These are phyloP conservation scores for Fraxinus pennsylvanica DNA, from an alignment of 257 asterid species.

Conservation along the genomic window DNA sequence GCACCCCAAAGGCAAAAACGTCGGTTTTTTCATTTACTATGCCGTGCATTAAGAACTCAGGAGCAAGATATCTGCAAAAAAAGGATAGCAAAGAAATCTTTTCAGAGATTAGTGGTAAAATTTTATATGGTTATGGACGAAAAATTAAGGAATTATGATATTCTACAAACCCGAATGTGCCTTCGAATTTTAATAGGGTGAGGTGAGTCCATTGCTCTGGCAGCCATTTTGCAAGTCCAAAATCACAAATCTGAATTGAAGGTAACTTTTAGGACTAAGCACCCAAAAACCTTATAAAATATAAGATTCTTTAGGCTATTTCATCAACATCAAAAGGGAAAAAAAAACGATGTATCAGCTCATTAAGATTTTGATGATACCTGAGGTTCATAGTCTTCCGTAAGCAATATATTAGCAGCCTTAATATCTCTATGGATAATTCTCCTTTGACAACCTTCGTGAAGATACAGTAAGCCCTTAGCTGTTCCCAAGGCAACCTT, in stretches of 20 bases:
- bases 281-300: conserved; percentile 7
- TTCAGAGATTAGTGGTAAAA: conserved; percentile 5
- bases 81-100: conserved; percentile 7
- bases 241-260: conserved; percentile 61
- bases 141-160: neutral
- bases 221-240: conserved; percentile 76
- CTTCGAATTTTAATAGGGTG: conserved; percentile 56
- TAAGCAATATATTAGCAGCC: conserved; percentile 92
- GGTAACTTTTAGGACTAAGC: conserved; percentile 11
- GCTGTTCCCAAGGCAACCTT: conserved; percentile 84
- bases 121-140: neutral
- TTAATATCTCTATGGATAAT: conserved; percentile 92
- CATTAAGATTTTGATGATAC: conserved; percentile 29
- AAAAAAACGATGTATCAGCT: neutral
- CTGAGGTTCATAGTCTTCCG: conserved; percentile 89
- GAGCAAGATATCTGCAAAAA: conserved; percentile 75
- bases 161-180: conserved; percentile 62
- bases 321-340: neutral
- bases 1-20: conserved; percentile 81
- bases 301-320: neutral
- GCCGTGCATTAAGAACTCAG: conserved; percentile 96
- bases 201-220: conserved; percentile 72
- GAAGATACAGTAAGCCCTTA: conserved; percentile 80
- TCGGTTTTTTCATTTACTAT: conserved; percentile 90
- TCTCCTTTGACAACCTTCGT: conserved; percentile 89